A percentile compares a stretch with the other conserved stretches of the same genome.
Conservation (phyloP, 495 filamentous ascomycete genomes). For the Platismatia glauca region DNA sequence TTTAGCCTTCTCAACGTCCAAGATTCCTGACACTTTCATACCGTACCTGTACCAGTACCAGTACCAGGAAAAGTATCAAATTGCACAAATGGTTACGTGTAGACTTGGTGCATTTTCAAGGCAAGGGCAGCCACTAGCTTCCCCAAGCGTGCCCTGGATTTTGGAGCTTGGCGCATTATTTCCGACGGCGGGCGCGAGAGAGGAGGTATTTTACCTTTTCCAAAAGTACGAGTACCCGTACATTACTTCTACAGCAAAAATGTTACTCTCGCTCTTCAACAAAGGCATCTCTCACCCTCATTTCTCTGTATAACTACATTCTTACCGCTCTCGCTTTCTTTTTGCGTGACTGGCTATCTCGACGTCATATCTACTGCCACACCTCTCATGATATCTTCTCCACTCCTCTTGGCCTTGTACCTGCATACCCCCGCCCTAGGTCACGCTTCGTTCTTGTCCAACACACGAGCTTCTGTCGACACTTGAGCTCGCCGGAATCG, state of each 20-base stretch:
- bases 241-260: background rate
- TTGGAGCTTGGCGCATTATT: no score
- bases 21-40: no score
- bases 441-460: background rate
- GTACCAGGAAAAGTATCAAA: no score
- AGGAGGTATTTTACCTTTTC: no score
- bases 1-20: background rate
- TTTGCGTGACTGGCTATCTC: background rate
- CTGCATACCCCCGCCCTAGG: conserved; percentile 9
- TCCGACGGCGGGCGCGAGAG: background rate
- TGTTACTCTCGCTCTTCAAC: background rate
- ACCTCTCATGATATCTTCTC: background rate
- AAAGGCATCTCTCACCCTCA: background rate
- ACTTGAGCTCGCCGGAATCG: background rate
- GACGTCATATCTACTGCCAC: background rate
- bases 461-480: background rate
- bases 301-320: background rate
- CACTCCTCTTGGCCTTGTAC: background rate
- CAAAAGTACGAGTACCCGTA: background rate
- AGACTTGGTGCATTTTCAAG: no score
- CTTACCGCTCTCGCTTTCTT: background rate
- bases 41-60: no score
- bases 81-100: background rate
- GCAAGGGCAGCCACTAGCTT: background rate
- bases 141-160: background rate